These are phyloP conservation scores for Neofusicoccum sp. DNA, from an alignment of 2,329 filamentous ascomycete genomes.

Conservation along the genomic window DNA sequence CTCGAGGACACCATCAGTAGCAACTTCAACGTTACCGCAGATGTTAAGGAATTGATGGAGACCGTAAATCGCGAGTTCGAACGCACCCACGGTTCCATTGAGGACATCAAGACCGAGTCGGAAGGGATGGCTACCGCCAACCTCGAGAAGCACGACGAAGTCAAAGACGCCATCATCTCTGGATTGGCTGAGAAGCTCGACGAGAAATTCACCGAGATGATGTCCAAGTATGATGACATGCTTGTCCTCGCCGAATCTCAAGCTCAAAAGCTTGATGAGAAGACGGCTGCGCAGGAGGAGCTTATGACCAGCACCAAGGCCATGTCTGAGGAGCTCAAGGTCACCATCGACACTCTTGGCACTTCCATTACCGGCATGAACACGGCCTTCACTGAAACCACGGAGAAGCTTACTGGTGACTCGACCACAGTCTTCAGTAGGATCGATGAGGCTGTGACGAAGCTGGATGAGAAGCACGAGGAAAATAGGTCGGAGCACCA, in stretches of 20 bases:
- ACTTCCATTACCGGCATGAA: slow-evolving; percentile 55
- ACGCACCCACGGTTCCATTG: slow-evolving; percentile 76
- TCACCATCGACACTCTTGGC: slow-evolving; percentile 83
- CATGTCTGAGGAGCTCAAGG: slow-evolving; percentile 83
- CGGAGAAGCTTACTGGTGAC: slow-evolving; percentile 85
- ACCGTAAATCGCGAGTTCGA: slow-evolving; percentile 86
- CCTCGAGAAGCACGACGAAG: slow-evolving; percentile 63
- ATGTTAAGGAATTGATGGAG: slow-evolving; percentile 65
- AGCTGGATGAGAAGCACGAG: slow-evolving; percentile 73
- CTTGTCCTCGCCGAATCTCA: slow-evolving; percentile 74
- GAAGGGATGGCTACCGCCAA: slow-evolving; percentile 61
- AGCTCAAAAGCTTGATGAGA: slow-evolving; percentile 71
- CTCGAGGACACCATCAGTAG: slow-evolving; percentile 67
- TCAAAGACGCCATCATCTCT: slow-evolving; percentile 56
- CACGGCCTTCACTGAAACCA: slow-evolving; percentile 72
- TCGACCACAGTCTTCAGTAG: slow-evolving; percentile 83
- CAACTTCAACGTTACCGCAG: slow-evolving; percentile 48
- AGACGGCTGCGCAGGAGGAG: slow-evolving; percentile 71
- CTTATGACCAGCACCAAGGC: slow-evolving; percentile 74
- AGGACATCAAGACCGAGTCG: slow-evolving; percentile 77
- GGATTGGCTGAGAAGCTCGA: slow-evolving; percentile 64
- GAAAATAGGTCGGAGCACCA: slow-evolving; percentile 79
- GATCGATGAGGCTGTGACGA: slow-evolving; percentile 76
- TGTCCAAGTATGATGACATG: slow-evolving; percentile 86
- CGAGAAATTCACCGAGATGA: slow-evolving; percentile 78